Percentiles rank a stretch among this genome's conserved stretches.
These are phyloP conservation scores for Amyloporia xantha DNA, from an alignment of 768 basidiomycete species.

Conservation along the genomic window DNA sequence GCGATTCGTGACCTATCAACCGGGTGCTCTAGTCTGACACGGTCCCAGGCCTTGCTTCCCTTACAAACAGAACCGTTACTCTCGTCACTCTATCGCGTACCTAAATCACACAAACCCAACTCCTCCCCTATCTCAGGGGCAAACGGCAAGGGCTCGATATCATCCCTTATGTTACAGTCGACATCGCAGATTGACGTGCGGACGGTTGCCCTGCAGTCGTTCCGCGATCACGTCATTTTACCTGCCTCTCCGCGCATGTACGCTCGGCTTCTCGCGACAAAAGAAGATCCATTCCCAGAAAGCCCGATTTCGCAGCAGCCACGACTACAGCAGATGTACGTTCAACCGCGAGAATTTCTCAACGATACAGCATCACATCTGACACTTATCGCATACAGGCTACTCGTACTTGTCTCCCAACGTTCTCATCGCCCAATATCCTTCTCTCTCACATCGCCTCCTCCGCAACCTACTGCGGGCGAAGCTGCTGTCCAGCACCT, in stretches of 20 bases:
- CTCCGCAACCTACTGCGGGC: conserved; percentile 50
- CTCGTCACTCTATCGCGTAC: conserved; percentile 59
- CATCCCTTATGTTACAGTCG: conserved; percentile 25
- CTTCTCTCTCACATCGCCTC: conserved; percentile 48
- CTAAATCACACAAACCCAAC: conserved; percentile 41
- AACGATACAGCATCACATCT: too few species aligned
- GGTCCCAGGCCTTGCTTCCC: conserved; percentile 47
- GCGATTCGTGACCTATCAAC: conserved; percentile 33
- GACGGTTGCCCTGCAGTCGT: conserved; percentile 69
- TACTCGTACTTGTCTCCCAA: conserved; percentile 71
- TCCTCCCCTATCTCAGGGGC: conserved; percentile 47
- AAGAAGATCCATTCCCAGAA: conserved; percentile 52
- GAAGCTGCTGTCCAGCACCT: conserved; percentile 67
- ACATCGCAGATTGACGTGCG: conserved; percentile 72
- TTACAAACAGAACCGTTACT: conserved; percentile 57
- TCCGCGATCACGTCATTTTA: conserved; percentile 73
- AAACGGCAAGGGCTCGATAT: conserved; percentile 37
- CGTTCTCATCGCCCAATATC: conserved; percentile 51
- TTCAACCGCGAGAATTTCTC: too few species aligned
- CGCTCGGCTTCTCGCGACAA: conserved; percentile 45
- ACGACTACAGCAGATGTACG: conserved; percentile 76
- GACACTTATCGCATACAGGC: conserved; percentile 40
- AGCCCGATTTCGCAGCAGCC: conserved; percentile 54
- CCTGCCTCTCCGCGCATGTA: conserved; percentile 55
- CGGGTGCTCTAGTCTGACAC: background rate